These are phyloP conservation scores for Didymella pinodella DNA, from an alignment of 2,329 filamentous ascomycete species.

Conservation along the genomic window DNA sequence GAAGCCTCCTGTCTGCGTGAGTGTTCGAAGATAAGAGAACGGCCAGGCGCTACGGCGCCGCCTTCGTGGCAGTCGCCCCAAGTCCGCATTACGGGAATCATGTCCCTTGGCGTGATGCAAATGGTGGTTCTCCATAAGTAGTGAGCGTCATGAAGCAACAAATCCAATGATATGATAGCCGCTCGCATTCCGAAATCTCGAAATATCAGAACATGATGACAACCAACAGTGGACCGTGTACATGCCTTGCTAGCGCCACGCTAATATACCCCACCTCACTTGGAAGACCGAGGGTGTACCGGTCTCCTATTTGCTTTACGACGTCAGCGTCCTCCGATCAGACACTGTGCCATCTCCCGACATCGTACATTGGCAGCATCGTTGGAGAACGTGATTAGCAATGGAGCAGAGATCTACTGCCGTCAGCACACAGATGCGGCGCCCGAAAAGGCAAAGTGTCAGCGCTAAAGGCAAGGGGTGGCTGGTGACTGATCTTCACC, in stretches of 20 bases:
- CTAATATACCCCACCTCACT: not conserved
- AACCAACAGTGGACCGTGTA: not conserved
- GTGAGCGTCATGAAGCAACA: not conserved
- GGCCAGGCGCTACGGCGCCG: too few species aligned
- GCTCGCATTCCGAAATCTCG: not conserved
- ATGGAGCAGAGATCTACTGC: not conserved
- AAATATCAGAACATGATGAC: not conserved
- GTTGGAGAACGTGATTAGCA: not conserved
- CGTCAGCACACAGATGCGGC: not conserved
- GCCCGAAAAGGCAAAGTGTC: slow-evolving; percentile 7
- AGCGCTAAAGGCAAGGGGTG: slow-evolving; percentile 16
- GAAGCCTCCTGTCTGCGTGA: not conserved
- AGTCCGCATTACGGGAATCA: too few species aligned
- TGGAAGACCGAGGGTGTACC: too few species aligned
- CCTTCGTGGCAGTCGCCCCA: not conserved
- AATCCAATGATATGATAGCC: not conserved
- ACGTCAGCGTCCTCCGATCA: not conserved
- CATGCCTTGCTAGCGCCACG: not conserved
- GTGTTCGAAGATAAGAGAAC: not conserved
- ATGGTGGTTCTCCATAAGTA: too few species aligned
- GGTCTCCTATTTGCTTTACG: too few species aligned
- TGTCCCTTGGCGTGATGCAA: too few species aligned
- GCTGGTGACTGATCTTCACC: slow-evolving; percentile 16
- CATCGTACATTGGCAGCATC: not conserved
- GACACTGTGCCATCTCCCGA: not conserved